These are phyloP conservation scores for Aurantiochytrium sp. DNA, from an alignment of 108 stramenopile species.

Conservation along the genomic window DNA sequence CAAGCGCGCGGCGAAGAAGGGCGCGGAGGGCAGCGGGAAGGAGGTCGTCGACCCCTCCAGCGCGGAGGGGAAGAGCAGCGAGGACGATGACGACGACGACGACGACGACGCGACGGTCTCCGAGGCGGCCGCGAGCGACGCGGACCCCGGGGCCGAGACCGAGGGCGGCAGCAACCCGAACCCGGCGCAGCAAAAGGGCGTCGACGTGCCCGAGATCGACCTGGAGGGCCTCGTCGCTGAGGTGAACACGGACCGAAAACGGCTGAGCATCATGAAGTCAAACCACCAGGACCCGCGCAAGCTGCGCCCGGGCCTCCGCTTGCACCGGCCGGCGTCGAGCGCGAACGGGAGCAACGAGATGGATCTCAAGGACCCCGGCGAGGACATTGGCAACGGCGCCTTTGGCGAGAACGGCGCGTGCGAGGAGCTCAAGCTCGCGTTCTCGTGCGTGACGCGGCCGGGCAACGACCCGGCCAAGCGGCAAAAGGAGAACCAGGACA, in stretches of 20 bases:
- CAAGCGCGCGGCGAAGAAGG: no score
- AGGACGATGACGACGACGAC: no score
- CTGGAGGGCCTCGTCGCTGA: constrained; percentile 1
- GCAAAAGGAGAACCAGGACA: constrained; percentile 37
- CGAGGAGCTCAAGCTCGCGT: not conserved
- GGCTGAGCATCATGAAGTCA: constrained; percentile 28
- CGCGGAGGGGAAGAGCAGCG: no score
- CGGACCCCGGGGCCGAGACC: no score
- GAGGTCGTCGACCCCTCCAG: no score
- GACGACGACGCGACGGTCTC: no score
- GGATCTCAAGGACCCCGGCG: not conserved
- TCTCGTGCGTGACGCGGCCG: constrained; percentile 25
- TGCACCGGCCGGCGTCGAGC: not conserved
- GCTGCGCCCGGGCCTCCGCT: not conserved
- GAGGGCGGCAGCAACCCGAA: no score
- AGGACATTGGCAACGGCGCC: constrained; percentile 26
- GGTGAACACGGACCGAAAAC: not conserved
- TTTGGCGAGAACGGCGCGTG: constrained; percentile 22
- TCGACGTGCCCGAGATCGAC: not conserved
- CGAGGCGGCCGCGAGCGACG: no score
- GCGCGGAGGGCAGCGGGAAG: no score
- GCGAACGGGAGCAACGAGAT: not conserved
- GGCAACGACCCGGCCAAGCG: constrained; percentile 37
- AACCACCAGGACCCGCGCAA: constrained; percentile 33
- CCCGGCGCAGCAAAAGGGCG: no score